Evolutionary conservation across 2,329 filamentous ascomycete genomes (phyloP), one percentile per base, ranked within the genome.

Genomic region (Fusarium chaquense): DNA sequence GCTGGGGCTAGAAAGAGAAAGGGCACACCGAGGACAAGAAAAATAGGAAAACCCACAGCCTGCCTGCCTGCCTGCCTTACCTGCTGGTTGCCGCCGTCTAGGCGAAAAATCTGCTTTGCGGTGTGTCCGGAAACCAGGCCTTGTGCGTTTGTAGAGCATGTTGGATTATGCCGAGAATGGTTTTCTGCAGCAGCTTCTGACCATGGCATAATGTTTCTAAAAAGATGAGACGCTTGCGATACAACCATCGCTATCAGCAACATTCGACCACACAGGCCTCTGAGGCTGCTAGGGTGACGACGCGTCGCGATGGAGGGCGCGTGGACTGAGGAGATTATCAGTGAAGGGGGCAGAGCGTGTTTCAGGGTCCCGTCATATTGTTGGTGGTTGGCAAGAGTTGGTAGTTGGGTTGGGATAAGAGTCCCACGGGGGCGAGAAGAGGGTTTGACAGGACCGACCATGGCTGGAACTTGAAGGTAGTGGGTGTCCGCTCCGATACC

Each of bases 261-360:
- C 32, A 45, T 55, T 55, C 40, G 36, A 46, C 49, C 52, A n/a
- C 33, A 35, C 35, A 56, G 57, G 45, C 30, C 43, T 44, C 20
- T 52, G 22, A 51, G 30, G 44, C 24, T 60, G 50, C 50, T 53
- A 55, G 51, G 43, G 43, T 54, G 65, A 65, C 54, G 58, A 72
- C 70, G 72, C 73, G 69, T 67, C 58, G 65, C 55, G 49, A 38
- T 41, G 57, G 54, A 63, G 57, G 62, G 53, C 58, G 49, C 56
- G 57, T 54, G 58, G 62, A 43, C 58, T 67, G 62, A 52, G 58
- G 51, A 43, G 58, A 54, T 41, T 63, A 58, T 69, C 61, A 70
- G 73, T 43, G 66, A 74, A 72, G 70, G 71, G 70, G 69, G 72
- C 49, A 71, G 65, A 62, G 60, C 65, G 62, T 76, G 73, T 75